Conservation (phyloP, 192 early-diverging fungal genomes). For the Coemansia sp. region DNA sequence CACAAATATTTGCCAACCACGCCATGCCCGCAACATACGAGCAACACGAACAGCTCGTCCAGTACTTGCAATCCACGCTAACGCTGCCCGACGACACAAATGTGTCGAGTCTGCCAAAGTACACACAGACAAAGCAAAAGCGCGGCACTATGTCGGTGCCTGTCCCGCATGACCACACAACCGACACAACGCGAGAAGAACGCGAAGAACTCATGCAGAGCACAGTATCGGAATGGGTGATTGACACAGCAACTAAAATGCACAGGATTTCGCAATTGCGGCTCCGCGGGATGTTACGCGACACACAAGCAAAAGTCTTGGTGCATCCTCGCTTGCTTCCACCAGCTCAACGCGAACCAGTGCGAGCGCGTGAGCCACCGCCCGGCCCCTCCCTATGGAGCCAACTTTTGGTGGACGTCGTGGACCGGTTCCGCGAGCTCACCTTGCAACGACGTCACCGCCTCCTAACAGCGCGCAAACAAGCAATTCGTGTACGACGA, state of each 20-base stretch:
- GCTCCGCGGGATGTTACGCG: constrained; percentile 40
- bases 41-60: constrained; percentile 2
- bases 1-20: constrained; percentile 12
- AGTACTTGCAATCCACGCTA: constrained; percentile 30
- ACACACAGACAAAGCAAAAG: background rate
- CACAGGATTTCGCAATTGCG: constrained; percentile 41
- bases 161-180: background rate
- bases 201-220: background rate
- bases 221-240: background rate
- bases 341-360: constrained; percentile 22
- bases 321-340: constrained; percentile 14
- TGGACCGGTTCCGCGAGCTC: constrained; percentile 32
- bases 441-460: constrained; percentile 7
- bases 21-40: background rate
- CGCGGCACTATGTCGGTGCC: background rate
- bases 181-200: background rate
- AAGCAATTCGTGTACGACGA: constrained; percentile 19
- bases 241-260: constrained; percentile 15
- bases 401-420: constrained; percentile 25
- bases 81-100: constrained; percentile 38
- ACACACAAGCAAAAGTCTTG: background rate
- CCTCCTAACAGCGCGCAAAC: constrained; percentile 19
- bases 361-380: background rate
- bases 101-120: constrained; percentile 15
- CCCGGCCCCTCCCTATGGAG: constrained; percentile 19